These are phyloP conservation scores for Chaetoscypha palmicola DNA, from an alignment of 2,329 filamentous ascomycete species.

Conservation along the genomic window DNA sequence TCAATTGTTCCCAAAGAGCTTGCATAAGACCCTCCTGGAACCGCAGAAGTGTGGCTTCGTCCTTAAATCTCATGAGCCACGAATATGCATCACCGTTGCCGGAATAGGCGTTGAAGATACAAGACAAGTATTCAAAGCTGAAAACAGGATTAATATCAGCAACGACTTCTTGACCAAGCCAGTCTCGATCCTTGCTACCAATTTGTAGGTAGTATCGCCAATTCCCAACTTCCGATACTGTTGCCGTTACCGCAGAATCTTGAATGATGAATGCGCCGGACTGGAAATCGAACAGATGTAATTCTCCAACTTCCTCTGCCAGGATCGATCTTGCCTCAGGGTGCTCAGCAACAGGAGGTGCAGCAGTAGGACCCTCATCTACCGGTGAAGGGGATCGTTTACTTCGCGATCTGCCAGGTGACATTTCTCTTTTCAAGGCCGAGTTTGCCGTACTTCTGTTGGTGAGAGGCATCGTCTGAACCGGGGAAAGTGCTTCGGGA, in stretches of 20 bases:
- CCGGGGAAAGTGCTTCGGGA: constrained; percentile 36
- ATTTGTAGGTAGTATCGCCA: constrained; percentile 95
- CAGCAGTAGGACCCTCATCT: constrained; percentile 45
- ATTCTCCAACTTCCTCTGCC: constrained; percentile 68
- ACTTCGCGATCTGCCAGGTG: constrained; percentile 3
- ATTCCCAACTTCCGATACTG: constrained; percentile 74
- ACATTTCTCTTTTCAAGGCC: constrained; percentile 37
- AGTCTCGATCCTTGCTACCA: constrained; percentile 65
- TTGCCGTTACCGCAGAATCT: constrained; percentile 65
- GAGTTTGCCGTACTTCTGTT: constrained; percentile 37
- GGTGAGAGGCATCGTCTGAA: constrained; percentile 20
- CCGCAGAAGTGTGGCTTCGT: constrained; percentile 69
- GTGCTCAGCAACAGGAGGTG: constrained; percentile 51
- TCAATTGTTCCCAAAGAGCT: constrained; percentile 92
- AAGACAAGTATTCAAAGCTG: constrained; percentile 98
- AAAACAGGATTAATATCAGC: constrained; percentile 97
- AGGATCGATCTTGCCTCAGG: constrained; percentile 69
- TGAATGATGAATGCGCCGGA: constrained; percentile 79
- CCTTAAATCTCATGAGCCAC: constrained; percentile 88
- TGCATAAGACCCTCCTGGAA: constrained; percentile 96
- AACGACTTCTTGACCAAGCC: constrained; percentile 78
- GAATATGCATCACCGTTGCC: constrained; percentile 86
- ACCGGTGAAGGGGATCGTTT: constrained; percentile 26
- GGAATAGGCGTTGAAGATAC: constrained; percentile 97
- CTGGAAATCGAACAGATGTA: constrained; percentile 89